Conservation (phyloP, 495 filamentous ascomycete genomes). For the Tuber indicum region DNA sequence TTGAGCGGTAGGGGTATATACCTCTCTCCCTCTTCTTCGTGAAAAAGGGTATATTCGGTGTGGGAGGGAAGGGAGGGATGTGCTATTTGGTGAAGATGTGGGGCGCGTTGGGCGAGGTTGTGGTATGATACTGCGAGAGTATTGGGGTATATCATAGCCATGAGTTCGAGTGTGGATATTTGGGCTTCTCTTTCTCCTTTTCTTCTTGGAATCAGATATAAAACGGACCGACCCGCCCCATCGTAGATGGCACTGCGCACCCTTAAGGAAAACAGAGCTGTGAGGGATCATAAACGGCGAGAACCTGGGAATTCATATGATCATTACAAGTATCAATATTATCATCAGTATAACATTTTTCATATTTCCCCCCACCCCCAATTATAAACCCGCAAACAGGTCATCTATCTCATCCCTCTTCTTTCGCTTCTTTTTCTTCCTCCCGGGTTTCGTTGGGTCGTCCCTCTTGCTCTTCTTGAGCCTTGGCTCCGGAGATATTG, state of each 20-base stretch:
- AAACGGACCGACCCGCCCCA: too few species aligned
- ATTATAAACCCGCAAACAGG: conserved; percentile 54
- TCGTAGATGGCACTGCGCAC: too few species aligned
- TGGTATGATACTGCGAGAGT: not conserved
- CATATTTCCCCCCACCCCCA: not conserved
- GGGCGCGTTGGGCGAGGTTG: too few species aligned
- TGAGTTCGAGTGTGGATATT: conserved; percentile 14
- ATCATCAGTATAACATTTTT: not conserved
- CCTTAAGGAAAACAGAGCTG: too few species aligned
- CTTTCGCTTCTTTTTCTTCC: conserved; percentile 48
- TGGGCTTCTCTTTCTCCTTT: not conserved
- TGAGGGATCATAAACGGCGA: too few species aligned
- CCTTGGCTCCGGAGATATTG: conserved; percentile 5
- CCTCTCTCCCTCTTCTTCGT: too few species aligned
- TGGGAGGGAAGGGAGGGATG: too few species aligned
- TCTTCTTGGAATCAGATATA: too few species aligned
- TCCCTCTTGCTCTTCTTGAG: conserved; percentile 23
- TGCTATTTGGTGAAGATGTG: too few species aligned
- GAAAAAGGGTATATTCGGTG: too few species aligned
- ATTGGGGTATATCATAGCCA: not conserved
- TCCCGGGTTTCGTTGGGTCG: conserved; percentile 42
- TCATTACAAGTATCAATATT: not conserved
- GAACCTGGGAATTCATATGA: too few species aligned
- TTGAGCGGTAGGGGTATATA: too few species aligned
- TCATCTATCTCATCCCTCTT: conserved; percentile 59